Evolutionary conservation across 257 asterid genomes (phyloP).

Genomic region (Henckelia pumila): DNA sequence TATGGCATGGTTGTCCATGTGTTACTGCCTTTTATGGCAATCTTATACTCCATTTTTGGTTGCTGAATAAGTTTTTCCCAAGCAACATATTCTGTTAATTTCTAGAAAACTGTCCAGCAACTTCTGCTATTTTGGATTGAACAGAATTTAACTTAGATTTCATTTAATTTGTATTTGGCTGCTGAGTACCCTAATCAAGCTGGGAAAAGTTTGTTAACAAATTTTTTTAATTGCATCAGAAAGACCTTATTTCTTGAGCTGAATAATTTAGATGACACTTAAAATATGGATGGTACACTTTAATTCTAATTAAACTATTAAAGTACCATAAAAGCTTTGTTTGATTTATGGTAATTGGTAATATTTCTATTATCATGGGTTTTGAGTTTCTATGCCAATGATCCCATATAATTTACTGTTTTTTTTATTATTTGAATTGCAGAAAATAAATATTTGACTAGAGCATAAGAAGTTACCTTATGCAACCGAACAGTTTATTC

Average conservation of each 20-base stretch:
- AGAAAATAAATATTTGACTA: background rate
- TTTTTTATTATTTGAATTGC: background rate
- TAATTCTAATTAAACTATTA: too few relatives aligned
- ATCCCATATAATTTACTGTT: too few relatives aligned
- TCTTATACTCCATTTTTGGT: background rate
- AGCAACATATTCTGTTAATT: background rate
- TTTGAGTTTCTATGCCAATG: too few relatives aligned
- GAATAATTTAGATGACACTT: too few relatives aligned
- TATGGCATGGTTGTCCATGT: background rate
- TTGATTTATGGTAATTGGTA: too few relatives aligned
- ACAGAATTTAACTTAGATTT: background rate
- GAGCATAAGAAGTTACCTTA: background rate
- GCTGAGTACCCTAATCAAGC: background rate
- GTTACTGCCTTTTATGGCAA: background rate
- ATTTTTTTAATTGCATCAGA: background rate
- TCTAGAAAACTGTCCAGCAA: background rate
- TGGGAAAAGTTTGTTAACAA: background rate
- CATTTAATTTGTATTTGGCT: background rate
- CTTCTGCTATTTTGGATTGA: background rate
- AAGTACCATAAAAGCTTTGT: too few relatives aligned
- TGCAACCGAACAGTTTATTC: background rate
- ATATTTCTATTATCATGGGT: too few relatives aligned
- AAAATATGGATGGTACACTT: too few relatives aligned
- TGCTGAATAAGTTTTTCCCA: background rate
- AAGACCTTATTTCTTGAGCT: background rate